Percentiles rank a stretch among this genome's conserved stretches.
Evolutionary conservation across 306 rosid species (phyloP).

Genomic region (Citrullus mucosospermus): DNA sequence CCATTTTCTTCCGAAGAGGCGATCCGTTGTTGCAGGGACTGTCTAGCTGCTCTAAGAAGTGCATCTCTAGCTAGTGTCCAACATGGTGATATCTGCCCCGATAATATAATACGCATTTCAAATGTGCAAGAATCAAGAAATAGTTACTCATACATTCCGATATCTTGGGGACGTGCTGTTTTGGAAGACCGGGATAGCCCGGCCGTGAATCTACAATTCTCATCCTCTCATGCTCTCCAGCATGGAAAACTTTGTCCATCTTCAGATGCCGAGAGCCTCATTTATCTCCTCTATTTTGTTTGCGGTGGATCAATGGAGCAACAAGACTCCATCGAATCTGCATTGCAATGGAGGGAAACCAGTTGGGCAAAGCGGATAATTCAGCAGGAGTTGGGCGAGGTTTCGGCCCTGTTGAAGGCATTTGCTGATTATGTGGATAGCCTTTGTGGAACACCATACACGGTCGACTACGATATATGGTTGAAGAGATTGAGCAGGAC

Average conservation of each 20-base stretch:
- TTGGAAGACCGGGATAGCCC: constrained; percentile 89
- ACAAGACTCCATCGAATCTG: constrained; percentile 88
- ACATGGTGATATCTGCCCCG: constrained; percentile 88
- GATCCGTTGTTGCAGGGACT: constrained; percentile 60
- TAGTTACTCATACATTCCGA: constrained; percentile 37
- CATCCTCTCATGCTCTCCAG: constrained; percentile 86
- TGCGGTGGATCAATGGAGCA: constrained; percentile 53
- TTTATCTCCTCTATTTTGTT: constrained; percentile 51
- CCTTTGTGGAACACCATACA: constrained; percentile 85
- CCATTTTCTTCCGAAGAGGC: constrained; percentile 62
- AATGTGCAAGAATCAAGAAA: constrained; percentile 28
- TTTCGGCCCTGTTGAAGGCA: constrained; percentile 72
- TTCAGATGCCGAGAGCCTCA: constrained; percentile 89
- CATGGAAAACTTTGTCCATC: constrained; percentile 90
- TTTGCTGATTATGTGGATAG: constrained; percentile 95
- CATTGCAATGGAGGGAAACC: constrained; percentile 84
- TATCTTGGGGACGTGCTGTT: constrained; percentile 88
- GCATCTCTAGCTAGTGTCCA: constrained; percentile 65
- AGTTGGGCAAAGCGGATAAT: constrained; percentile 63
- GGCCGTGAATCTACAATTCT: constrained; percentile 70
- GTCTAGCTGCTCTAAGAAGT: constrained; percentile 60
- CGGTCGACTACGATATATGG: constrained; percentile 78
- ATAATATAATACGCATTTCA: constrained; percentile 51
- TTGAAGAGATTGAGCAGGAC: constrained; percentile 62
- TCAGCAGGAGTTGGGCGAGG: constrained; percentile 73